Conservation (phyloP, 495 filamentous ascomycete species). For the Xylaria scruposa region DNA sequence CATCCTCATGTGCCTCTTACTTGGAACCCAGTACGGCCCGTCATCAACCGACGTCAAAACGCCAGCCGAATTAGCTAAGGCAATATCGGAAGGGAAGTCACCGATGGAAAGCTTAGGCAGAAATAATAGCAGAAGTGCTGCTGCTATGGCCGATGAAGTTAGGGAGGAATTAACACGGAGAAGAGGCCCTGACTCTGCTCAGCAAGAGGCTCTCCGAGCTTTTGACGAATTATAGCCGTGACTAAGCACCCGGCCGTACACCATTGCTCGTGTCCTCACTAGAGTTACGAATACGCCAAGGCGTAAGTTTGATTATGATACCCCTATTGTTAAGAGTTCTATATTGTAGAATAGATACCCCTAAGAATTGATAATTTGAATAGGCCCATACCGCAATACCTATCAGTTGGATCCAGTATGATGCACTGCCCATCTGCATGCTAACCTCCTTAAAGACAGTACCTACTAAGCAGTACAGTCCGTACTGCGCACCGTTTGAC, state of each 20-base stretch:
- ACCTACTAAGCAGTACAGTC: not conserved
- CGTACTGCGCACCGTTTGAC: not conserved
- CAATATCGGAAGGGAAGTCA: conserved; percentile 15
- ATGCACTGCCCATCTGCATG: not conserved
- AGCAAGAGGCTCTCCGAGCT: conserved; percentile 42
- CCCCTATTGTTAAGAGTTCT: conserved; percentile 6
- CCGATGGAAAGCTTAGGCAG: conserved; percentile 20
- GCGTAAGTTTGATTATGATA: conserved; percentile 13
- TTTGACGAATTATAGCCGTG: conserved; percentile 51
- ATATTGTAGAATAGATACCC: conserved; percentile 4
- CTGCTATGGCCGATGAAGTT: conserved; percentile 34
- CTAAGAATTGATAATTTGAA: not conserved
- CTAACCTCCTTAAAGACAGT: not conserved
- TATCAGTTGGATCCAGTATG: not conserved
- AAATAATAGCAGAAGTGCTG: conserved; percentile 31
- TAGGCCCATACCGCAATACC: not conserved
- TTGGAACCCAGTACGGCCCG: conserved; percentile 48
- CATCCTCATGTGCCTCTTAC: conserved; percentile 51
- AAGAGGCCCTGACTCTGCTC: conserved; percentile 22
- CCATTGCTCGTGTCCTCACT: not conserved
- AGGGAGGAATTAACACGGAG: conserved; percentile 35
- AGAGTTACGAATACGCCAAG: not conserved
- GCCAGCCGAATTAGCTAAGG: conserved; percentile 17
- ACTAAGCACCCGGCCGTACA: not conserved
- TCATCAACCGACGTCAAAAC: conserved; percentile 27